These are phyloP conservation scores for Microdochium nivale DNA, from an alignment of 2,329 filamentous ascomycete genomes.

Conservation along the genomic window DNA sequence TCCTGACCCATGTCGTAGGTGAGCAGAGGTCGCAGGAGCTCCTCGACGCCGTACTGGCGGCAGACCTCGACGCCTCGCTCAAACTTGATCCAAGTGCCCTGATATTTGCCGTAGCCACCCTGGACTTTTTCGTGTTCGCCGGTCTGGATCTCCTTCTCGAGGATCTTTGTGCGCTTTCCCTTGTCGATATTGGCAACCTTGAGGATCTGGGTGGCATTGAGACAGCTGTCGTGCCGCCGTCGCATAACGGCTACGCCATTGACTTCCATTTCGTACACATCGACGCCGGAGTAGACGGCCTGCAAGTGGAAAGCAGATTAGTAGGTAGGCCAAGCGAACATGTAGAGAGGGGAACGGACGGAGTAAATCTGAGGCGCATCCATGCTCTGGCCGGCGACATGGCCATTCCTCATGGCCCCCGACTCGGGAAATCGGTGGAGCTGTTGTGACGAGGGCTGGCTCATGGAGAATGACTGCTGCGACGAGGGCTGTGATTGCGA, in stretches of 20 bases:
- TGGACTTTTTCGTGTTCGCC: constrained; percentile 98
- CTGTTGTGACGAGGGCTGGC: constrained; percentile 40
- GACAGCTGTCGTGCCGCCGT: constrained; percentile 85
- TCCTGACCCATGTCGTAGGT: constrained; percentile 77
- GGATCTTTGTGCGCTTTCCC: constrained; percentile 91
- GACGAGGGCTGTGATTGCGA: constrained; percentile 41
- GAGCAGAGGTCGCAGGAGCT: constrained; percentile 63
- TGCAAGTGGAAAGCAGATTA: constrained; percentile 16
- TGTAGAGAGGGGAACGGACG: constrained; percentile 26
- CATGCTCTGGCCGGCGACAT: constrained; percentile 14
- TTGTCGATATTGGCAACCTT: constrained; percentile 97
- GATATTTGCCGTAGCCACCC: constrained; percentile 96
- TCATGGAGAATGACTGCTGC: constrained; percentile 49
- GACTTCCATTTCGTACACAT: constrained; percentile 98
- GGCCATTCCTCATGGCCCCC: constrained; percentile 20
- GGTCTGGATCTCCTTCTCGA: constrained; percentile 95
- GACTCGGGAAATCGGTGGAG: constrained; percentile 30
- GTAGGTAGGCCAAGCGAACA: constrained; percentile 3
- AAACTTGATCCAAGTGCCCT: constrained; percentile 97
- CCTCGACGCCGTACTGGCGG: constrained; percentile 69
- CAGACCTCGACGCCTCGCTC: constrained; percentile 89
- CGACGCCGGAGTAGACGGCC: constrained; percentile 90
- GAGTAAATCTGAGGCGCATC: constrained; percentile 52
- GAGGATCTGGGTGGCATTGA: constrained; percentile 96
- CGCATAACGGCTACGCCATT: constrained; percentile 93